phyloP scores from a whole-genome alignment of 2,329 filamentous ascomycete genomes.

The Pleomassaria siparia region DNA sequence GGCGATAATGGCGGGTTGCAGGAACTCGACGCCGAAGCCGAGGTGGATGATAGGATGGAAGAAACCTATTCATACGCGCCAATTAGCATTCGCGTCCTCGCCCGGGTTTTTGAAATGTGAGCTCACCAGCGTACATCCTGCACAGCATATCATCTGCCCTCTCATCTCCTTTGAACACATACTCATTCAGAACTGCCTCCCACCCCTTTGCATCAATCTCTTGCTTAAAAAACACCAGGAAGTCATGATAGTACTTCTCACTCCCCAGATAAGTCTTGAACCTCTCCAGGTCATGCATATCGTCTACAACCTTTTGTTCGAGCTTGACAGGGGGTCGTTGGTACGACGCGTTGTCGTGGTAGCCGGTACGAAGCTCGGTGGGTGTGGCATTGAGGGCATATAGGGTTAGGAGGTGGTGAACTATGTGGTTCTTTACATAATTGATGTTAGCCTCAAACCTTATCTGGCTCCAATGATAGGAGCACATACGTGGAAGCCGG shows the following conservation, averaged over 20 bases:
- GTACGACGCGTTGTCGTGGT: conserved; percentile 65
- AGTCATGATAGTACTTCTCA: conserved; percentile 68
- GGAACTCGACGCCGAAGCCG: conserved; percentile 81
- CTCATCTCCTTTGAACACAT: conserved; percentile 68
- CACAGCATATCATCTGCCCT: conserved; percentile 68
- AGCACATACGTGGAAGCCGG: conserved; percentile 67
- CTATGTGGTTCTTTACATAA: conserved; percentile 66
- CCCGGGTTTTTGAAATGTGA: not conserved
- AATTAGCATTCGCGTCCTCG: no score
- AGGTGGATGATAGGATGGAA: conserved; percentile 83
- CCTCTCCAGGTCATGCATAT: conserved; percentile 58
- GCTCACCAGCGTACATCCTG: conserved; percentile 65
- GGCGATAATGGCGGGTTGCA: conserved; percentile 78
- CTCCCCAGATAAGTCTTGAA: conserved; percentile 65
- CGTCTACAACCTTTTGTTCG: conserved; percentile 54
- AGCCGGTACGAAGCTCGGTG: conserved; percentile 62
- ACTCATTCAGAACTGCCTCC: conserved; percentile 63
- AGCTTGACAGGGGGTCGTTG: conserved; percentile 59
- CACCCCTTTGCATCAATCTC: conserved; percentile 69
- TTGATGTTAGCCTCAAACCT: not conserved
- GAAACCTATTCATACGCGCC: conserved; percentile 64
- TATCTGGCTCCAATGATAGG: not conserved
- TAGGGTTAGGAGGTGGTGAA: conserved; percentile 73
- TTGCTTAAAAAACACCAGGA: conserved; percentile 72
- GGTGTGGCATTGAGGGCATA: conserved; percentile 72